A percentile compares a stretch with the other conserved stretches of the same genome.
phyloP scores from a whole-genome alignment of 2,329 filamentous ascomycete genomes.

The Penicillium sp. region DNA sequence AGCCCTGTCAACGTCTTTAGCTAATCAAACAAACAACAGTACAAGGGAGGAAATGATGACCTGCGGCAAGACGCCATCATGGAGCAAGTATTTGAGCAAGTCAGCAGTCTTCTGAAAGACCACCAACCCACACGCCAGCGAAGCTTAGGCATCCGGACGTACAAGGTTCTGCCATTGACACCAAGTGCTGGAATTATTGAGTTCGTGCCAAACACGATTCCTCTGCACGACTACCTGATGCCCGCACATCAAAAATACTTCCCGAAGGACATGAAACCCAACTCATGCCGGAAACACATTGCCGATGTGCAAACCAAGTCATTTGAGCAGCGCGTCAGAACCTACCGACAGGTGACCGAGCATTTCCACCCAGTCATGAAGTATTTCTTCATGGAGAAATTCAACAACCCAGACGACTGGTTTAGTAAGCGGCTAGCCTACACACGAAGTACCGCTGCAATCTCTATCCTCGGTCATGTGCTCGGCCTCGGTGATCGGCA shows the following conservation, averaged over 20 bases:
- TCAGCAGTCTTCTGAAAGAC: conserved; percentile 77
- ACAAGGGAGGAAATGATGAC: conserved; percentile 93
- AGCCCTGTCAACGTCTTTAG: neutral
- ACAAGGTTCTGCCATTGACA: conserved; percentile 89
- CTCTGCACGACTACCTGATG: conserved; percentile 83
- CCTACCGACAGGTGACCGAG: conserved; percentile 68
- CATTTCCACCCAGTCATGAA: conserved; percentile 86
- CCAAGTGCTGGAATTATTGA: conserved; percentile 84
- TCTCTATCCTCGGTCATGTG: conserved; percentile 88
- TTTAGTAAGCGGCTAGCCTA: conserved; percentile 83
- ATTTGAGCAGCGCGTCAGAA: conserved; percentile 60
- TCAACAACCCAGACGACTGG: conserved; percentile 91
- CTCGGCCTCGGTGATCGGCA: conserved; percentile 89
- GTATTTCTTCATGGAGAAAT: conserved; percentile 95
- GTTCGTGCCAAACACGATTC: conserved; percentile 88
- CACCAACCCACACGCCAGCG: conserved; percentile 81
- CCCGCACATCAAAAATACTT: conserved; percentile 81
- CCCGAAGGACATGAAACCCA: conserved; percentile 70
- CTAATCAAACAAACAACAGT: conserved; percentile 35
- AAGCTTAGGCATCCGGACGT: conserved; percentile 82
- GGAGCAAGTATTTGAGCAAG: conserved; percentile 97
- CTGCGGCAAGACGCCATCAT: conserved; percentile 95
- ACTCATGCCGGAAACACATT: conserved; percentile 71
- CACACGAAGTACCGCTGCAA: conserved; percentile 82
- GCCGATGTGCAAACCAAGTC: conserved; percentile 60